These are phyloP conservation scores for Vanilla planifolia DNA, from an alignment of 106 monocot species.

Conservation along the genomic window DNA sequence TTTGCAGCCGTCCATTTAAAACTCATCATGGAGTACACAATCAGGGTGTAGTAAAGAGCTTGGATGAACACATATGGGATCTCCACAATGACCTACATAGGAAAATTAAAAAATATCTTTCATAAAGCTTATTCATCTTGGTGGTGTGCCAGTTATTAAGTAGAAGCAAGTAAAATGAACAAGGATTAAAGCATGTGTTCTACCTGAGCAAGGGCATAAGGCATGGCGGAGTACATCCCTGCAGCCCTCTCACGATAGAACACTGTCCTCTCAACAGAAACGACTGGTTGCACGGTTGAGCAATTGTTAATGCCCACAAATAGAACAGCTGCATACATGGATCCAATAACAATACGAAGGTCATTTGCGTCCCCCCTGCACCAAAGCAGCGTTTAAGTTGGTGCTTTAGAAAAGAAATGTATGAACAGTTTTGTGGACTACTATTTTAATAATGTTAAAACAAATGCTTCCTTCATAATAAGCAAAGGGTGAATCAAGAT, in stretches of 20 bases:
- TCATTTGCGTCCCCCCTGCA: slow-evolving; percentile 45
- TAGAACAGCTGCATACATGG: slow-evolving; percentile 53
- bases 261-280: slow-evolving; percentile 66
- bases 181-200: no score
- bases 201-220: slow-evolving; percentile 86
- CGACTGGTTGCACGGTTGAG: slow-evolving; percentile 64
- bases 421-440: background rate
- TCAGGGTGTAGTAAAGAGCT: slow-evolving; percentile 14
- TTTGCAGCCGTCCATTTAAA: slow-evolving; percentile 71
- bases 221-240: slow-evolving; percentile 73
- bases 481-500: no score
- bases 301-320: slow-evolving; percentile 65
- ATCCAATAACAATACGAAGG: slow-evolving; percentile 48
- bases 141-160: no score
- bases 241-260: slow-evolving; percentile 84
- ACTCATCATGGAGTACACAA: slow-evolving; percentile 67
- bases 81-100: slow-evolving; percentile 47
- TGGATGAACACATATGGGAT: slow-evolving; percentile 49
- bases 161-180: no score
- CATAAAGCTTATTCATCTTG: background rate
- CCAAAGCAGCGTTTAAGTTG: background rate
- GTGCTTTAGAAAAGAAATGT: background rate
- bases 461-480: background rate
- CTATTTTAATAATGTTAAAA: background rate
- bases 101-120: slow-evolving; percentile 6